phyloP scores from a whole-genome alignment of 140 eudicot species.

The Oenanthe javanica region DNA sequence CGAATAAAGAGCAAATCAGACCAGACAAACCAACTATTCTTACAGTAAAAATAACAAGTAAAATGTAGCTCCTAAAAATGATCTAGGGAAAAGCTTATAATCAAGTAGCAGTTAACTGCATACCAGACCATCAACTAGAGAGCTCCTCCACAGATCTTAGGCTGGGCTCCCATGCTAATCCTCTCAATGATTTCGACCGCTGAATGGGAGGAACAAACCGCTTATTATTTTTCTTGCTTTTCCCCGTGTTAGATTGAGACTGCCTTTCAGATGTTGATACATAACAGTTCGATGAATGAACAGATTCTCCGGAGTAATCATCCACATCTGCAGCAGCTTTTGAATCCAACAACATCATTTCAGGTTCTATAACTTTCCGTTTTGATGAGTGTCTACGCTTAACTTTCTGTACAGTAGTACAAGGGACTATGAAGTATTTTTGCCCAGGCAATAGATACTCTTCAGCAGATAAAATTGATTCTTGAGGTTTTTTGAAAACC shows the following conservation, averaged over 20 bases:
- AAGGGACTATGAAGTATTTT: conserved; percentile 48
- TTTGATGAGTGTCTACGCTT: conserved; percentile 34
- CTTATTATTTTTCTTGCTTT: conserved; percentile 32
- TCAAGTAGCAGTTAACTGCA: not conserved
- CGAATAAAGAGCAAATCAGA: not conserved
- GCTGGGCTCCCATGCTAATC: conserved; percentile 72
- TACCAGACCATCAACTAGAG: conserved; percentile 17
- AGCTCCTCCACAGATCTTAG: conserved; percentile 58
- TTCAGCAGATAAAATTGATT: conserved; percentile 12
- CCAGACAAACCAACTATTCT: not conserved
- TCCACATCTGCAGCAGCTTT: conserved; percentile 16
- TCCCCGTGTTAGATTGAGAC: conserved; percentile 19
- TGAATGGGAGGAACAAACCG: conserved; percentile 35
- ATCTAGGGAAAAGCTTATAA: not conserved
- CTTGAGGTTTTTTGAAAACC: conserved; percentile 31
- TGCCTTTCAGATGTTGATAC: conserved; percentile 22
- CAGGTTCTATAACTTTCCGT: conserved; percentile 18
- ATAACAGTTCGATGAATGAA: conserved; percentile 33
- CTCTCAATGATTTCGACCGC: conserved; percentile 35
- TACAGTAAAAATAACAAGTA: not conserved
- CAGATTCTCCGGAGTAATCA: conserved; percentile 42
- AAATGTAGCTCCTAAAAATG: not conserved
- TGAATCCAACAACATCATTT: conserved; percentile 7
- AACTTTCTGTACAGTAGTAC: conserved; percentile 48
- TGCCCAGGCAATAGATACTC: conserved; percentile 27